Base-by-base conservation (phyloP, 2,329 filamentous ascomycete genomes). In the Fonsecaea nubica region DNA sequence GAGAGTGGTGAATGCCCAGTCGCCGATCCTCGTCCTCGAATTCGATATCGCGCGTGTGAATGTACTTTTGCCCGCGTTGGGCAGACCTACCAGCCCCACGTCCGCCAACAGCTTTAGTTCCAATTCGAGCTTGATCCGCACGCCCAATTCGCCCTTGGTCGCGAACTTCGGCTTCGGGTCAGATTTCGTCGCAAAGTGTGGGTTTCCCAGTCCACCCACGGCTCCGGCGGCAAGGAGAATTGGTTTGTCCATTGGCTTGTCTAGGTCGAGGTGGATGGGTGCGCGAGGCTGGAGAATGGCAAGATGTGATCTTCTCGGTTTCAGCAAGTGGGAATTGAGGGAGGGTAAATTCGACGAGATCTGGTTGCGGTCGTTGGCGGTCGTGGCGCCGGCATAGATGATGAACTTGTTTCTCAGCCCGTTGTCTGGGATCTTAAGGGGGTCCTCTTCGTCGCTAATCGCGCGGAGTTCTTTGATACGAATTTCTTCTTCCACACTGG, bases 1-100 rank as follows among this genome's bases (percentile, higher is more conserved):
- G 8, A 99, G 84, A 0, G 95, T 99, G 2, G 95, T 99, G 77
- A 99, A 99, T 9, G 93, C 94, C 95, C 95, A 99, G 76, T 91
- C 89, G 48, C 95, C 95, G 4, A 99, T 89, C 45, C 95, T 87
- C 1, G 95, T 92, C 66, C 93, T 90, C 76, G 92, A 96, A 77
- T 93, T 93, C 73, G 90, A 96, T 73, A 99, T 82, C 2, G 93
- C 90, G 18, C 95, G 89, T 15, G 98, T 85, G 1, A 99, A 84
- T 0, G 95, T 98, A 76, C 92, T 96, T 80, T 99, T 99, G 8
- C 95, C 95, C 4, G 94, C 95, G 77, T 99, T 99, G 1, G 95
- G 95, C 15, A 98, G 86, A 0, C 95, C 95, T 15, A 99, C 95
- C 2, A 99, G 85, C 0, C 95, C 95, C 7, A 99, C 90, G 78